Evolutionary conservation across 192 early-diverging fungal genomes (phyloP).

Genomic region (Bifiguratus adelaidae): DNA sequence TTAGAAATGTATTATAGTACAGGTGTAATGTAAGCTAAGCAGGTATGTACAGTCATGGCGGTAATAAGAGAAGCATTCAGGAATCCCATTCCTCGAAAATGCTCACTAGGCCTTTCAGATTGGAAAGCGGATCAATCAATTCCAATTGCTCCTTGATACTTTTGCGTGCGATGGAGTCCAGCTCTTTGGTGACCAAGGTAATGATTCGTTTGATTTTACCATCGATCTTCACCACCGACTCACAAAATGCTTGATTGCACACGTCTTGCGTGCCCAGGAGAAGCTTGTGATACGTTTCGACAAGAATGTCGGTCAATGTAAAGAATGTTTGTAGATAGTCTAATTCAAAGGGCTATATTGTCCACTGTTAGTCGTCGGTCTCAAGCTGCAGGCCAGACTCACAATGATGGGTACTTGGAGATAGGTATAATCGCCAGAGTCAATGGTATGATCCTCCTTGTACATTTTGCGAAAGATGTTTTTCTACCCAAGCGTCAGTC

Average conservation of each 20-base stretch:
- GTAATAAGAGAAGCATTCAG: no score
- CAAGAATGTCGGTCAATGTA: conserved; percentile 50
- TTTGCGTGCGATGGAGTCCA: conserved; percentile 49
- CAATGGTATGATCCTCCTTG: conserved; percentile 23
- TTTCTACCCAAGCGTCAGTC: conserved; percentile 15
- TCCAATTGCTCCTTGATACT: conserved; percentile 48
- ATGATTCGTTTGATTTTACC: conserved; percentile 55
- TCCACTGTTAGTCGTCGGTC: no score
- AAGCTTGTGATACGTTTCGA: conserved; percentile 44
- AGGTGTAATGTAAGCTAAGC: no score
- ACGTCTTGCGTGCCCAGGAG: conserved; percentile 11
- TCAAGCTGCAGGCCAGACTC: no score
- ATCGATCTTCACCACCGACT: conserved; percentile 55
- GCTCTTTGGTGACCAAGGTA: conserved; percentile 47
- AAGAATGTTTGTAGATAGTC: conserved; percentile 60
- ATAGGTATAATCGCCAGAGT: conserved; percentile 26
- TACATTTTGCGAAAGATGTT: conserved; percentile 34
- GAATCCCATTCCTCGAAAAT: not conserved
- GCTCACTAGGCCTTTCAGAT: not conserved
- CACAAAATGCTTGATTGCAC: conserved; percentile 38
- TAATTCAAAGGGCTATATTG: conserved; percentile 47
- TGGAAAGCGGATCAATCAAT: conserved; percentile 39
- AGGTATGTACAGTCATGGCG: no score
- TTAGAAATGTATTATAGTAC: not conserved
- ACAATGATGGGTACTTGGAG: conserved; percentile 27